Evolutionary conservation across 2,329 filamentous ascomycete genomes (phyloP).

Genomic region (Alternaria novae-zelandiae): DNA sequence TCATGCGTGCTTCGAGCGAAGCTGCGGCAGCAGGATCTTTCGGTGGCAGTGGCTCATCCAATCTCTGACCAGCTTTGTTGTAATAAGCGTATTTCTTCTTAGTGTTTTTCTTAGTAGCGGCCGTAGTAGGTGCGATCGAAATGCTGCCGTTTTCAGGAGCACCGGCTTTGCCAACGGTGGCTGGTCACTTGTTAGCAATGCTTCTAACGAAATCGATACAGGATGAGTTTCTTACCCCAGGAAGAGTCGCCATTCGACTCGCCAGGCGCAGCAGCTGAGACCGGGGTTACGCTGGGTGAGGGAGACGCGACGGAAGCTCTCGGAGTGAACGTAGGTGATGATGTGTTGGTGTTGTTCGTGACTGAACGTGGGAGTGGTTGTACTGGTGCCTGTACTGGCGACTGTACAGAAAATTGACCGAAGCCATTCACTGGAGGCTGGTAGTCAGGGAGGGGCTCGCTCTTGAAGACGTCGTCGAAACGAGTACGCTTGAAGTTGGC

Average conservation of each 20-base stretch:
- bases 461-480: constrained; percentile 52
- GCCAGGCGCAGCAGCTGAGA: constrained; percentile 17
- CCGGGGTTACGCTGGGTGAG: constrained; percentile 28
- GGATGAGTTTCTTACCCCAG: constrained; percentile 19
- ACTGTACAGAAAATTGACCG: constrained; percentile 2
- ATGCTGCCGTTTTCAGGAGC: constrained; percentile 42
- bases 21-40: constrained; percentile 31
- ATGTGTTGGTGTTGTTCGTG: constrained; percentile 20
- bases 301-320: constrained; percentile 16
- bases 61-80: constrained; percentile 52
- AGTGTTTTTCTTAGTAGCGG: constrained; percentile 21
- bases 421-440: constrained; percentile 5
- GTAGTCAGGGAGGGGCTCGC: constrained; percentile 48
- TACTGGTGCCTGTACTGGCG: constrained; percentile 14
- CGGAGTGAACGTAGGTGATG: constrained; percentile 19
- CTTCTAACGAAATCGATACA: neutral
- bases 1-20: constrained; percentile 41
- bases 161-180: constrained; percentile 51
- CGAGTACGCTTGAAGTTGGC: constrained; percentile 48
- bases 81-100: constrained; percentile 49
- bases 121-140: constrained; percentile 42
- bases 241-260: constrained; percentile 26
- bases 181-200: constrained; percentile 36
- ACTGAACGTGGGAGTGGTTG: constrained; percentile 21
- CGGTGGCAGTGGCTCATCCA: constrained; percentile 50